These are phyloP conservation scores for Termitomyces sp. DNA, from an alignment of 768 basidiomycete genomes.

Conservation along the genomic window DNA sequence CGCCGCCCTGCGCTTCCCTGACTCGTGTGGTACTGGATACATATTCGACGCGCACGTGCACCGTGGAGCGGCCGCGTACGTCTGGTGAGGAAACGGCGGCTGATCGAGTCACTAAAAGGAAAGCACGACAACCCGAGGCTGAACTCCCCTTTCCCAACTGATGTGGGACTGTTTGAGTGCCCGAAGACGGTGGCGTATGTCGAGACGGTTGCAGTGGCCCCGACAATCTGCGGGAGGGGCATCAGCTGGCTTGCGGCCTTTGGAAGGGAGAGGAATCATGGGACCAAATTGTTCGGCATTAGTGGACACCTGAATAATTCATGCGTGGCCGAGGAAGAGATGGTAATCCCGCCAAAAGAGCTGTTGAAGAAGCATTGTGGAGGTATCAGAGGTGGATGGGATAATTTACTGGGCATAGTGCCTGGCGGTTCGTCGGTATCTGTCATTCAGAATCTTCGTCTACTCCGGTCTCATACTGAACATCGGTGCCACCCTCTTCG, in stretches of 20 bases:
- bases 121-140: slow-evolving; percentile 98
- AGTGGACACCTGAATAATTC: slow-evolving; percentile 98
- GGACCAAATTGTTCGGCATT: slow-evolving; percentile 94
- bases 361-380: slow-evolving; percentile 96
- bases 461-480: no score
- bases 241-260: slow-evolving; percentile 88
- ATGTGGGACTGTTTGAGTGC: slow-evolving; percentile 96
- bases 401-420: slow-evolving; percentile 94
- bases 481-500: no score
- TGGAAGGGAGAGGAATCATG: slow-evolving; percentile 87
- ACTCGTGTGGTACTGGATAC: slow-evolving; percentile 91
- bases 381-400: slow-evolving; percentile 92
- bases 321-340: slow-evolving; percentile 97
- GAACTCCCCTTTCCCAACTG: slow-evolving; percentile 98
- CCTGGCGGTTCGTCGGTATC: slow-evolving; percentile 96
- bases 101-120: slow-evolving; percentile 95
- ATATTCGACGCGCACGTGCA: slow-evolving; percentile 98
- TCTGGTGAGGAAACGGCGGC: slow-evolving; percentile 98
- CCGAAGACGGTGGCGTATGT: slow-evolving; percentile 98
- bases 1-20: no score
- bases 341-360: slow-evolving; percentile 94
- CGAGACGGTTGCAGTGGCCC: slow-evolving; percentile 96
- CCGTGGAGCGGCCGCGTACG: slow-evolving; percentile 96
- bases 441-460: slow-evolving; percentile 84
- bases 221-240: slow-evolving; percentile 91